phyloP scores from a whole-genome alignment of 208 protist species.

The Leptomonas seymouri region DNA sequence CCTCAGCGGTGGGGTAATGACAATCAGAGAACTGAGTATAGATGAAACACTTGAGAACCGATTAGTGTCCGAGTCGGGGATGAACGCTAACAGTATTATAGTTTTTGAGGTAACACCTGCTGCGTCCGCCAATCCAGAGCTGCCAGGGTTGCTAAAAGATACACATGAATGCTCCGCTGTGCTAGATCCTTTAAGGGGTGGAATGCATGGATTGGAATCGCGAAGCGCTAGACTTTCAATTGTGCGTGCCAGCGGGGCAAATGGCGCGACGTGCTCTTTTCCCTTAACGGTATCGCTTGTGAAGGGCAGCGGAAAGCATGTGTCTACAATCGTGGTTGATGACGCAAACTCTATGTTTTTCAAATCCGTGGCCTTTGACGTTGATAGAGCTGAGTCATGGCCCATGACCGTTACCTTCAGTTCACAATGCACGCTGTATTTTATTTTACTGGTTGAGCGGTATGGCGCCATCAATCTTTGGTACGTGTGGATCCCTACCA shows the following conservation, averaged over 20 bases:
- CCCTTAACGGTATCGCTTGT: constrained; percentile 13
- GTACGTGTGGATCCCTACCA: constrained; percentile 71
- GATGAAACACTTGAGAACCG: neutral
- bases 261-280: constrained; percentile 3
- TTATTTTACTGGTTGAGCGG: constrained; percentile 44
- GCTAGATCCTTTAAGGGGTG: constrained; percentile 39
- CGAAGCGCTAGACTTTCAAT: constrained; percentile 29
- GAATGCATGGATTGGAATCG: constrained; percentile 30
- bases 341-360: constrained; percentile 1
- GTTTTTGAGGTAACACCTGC: constrained; percentile 46
- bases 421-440: constrained; percentile 37
- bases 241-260: constrained; percentile 1
- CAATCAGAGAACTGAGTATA: constrained; percentile 26
- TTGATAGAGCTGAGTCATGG: constrained; percentile 12
- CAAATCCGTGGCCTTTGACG: constrained; percentile 24
- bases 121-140: neutral
- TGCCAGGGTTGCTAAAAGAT: neutral
- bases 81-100: constrained; percentile 30
- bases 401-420: constrained; percentile 34
- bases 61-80: constrained; percentile 45
- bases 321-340: neutral
- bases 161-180: constrained; percentile 24
- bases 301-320: neutral
- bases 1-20: constrained; percentile 27
- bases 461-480: constrained; percentile 52